Conservation (phyloP, 2,329 filamentous ascomycete species). For the Scytalidium lignicola region DNA sequence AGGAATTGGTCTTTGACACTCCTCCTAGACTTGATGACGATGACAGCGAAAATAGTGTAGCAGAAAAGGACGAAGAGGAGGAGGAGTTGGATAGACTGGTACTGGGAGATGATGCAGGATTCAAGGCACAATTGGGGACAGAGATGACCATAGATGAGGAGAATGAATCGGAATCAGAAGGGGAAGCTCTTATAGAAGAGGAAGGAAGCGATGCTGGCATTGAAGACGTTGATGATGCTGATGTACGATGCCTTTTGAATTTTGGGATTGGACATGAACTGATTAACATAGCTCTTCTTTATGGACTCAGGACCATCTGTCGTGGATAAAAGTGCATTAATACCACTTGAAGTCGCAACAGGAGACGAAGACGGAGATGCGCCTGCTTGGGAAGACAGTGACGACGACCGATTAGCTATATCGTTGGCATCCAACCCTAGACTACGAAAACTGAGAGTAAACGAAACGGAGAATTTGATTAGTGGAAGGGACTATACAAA, state of each 20-base stretch:
- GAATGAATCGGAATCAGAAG: constrained; percentile 7
- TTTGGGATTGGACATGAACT: not conserved
- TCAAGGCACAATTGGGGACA: constrained; percentile 66
- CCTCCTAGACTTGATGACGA: constrained; percentile 8
- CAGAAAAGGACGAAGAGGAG: constrained; percentile 76
- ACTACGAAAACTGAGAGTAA: constrained; percentile 75
- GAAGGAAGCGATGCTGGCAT: constrained; percentile 47
- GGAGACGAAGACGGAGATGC: constrained; percentile 38
- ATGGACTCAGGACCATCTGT: constrained; percentile 30
- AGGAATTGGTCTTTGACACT: constrained; percentile 4
- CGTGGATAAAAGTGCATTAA: constrained; percentile 15
- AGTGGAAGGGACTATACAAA: constrained; percentile 80
- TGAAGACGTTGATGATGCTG: constrained; percentile 68
- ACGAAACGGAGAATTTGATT: constrained; percentile 80
- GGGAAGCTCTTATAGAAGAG: constrained; percentile 31
- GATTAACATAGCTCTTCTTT: constrained; percentile 28
- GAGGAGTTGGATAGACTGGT: constrained; percentile 83
- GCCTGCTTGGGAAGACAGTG: constrained; percentile 87
- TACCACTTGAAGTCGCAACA: constrained; percentile 11
- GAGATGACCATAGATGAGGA: constrained; percentile 33
- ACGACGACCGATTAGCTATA: constrained; percentile 81
- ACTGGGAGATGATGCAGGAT: constrained; percentile 81
- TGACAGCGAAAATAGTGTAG: constrained; percentile 24
- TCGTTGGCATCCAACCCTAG: constrained; percentile 73
- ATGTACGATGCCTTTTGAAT: constrained; percentile 31